phyloP scores from a whole-genome alignment of 2,329 filamentous ascomycete species.

The Fusarium proliferatum region DNA sequence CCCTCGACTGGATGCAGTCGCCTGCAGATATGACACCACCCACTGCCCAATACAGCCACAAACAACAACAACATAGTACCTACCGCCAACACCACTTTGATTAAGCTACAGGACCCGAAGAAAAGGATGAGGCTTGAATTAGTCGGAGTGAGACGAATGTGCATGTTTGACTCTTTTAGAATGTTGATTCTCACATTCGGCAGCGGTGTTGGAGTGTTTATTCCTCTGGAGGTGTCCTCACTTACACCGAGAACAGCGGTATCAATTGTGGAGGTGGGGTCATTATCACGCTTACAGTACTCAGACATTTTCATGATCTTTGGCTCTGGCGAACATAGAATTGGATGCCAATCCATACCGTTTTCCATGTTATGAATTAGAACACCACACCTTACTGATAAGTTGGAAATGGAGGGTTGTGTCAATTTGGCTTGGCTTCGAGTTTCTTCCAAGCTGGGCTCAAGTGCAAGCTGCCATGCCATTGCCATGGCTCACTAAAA shows the following conservation, averaged over 20 bases:
- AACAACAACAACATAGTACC: neutral
- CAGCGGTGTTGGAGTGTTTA: neutral
- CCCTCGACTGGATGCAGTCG: slow-evolving; percentile 26
- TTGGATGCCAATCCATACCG: neutral
- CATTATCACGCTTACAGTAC: neutral
- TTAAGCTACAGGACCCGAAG: slow-evolving; percentile 17
- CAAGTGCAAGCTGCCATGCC: neutral
- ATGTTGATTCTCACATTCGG: neutral
- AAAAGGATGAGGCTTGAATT: slow-evolving; percentile 6
- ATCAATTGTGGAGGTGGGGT: slow-evolving; percentile 6
- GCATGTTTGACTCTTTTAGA: slow-evolving; percentile 12
- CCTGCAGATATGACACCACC: slow-evolving; percentile 42
- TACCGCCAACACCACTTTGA: slow-evolving; percentile 4
- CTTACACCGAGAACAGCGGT: neutral
- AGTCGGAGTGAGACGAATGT: slow-evolving; percentile 8
- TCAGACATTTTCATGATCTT: slow-evolving; percentile 10
- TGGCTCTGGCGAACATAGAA: neutral
- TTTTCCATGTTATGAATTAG: slow-evolving; percentile 15
- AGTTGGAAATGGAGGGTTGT: slow-evolving; percentile 30
- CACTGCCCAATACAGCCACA: slow-evolving; percentile 4
- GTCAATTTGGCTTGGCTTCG: slow-evolving; percentile 29
- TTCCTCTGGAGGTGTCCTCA: neutral
- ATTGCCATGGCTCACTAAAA: slow-evolving; percentile 10
- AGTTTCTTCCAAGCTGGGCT: neutral
- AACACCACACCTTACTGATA: slow-evolving; percentile 22